Base-by-base conservation (phyloP, 2,329 filamentous ascomycete genomes). In the Chrysoporthe deuterocubensis region DNA sequence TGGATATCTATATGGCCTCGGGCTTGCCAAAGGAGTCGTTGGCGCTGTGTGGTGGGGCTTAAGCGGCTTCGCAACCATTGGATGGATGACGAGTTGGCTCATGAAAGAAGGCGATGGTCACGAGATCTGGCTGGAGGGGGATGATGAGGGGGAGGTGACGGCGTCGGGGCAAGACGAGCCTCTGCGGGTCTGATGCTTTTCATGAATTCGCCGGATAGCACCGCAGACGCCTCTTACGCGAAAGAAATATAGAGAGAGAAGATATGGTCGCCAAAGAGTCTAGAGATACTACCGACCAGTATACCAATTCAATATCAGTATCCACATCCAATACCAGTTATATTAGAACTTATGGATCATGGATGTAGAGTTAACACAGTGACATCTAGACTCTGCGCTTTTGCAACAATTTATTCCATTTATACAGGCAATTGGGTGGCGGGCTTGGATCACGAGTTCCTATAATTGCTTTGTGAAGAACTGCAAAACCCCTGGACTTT, bases 61-160 rank as follows among this genome's bases (percentile, higher is more conserved):
- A 52, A 81, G 81, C 13, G 76, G 77, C 3, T 78, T 88, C 8
- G 86, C 86, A 0, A 70, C 85, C 0, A 76, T 80, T 32, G 85
- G 84, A 0, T 75, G 82, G 21, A 68, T 85, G 4, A 82, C 84
- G 5, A 89, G 85, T 64, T 81, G 83, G 71, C 82, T 85, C 68
- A 85, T 90, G 9, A 79, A 78, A 63, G 89, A 91, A 71, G 88
- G 89, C 0, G 80, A 89, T 72, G 89, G 89, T 0, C 88, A 90
- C 74, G 89, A 90, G 75, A 86, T 91, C 58, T 82, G 87, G 81
- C 75, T 91, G 1, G 86, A 89, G 40, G 89, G 88, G 0, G 89
- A 90, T 70, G 83, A 86, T 40, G 84, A 85, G 43, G 81, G 80
- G 0, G 75, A 77, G 0, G 74, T 75, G 62, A 74, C 74, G 5